Base-by-base conservation (phyloP, 108 stramenopile genomes). In the Aurantiochytrium sp. region DNA sequence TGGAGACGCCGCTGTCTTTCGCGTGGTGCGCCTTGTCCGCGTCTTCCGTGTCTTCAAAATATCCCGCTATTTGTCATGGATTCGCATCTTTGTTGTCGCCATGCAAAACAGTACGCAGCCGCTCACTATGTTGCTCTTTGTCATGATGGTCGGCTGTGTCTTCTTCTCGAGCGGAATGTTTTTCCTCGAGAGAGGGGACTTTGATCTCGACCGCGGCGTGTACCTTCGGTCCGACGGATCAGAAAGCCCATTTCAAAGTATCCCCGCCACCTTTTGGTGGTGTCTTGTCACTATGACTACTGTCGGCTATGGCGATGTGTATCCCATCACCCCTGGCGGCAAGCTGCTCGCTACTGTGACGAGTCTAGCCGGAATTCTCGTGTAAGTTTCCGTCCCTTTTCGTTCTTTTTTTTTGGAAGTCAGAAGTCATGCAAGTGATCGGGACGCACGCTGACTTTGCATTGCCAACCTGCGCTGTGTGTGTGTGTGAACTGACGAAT, bases 21-120 rank as follows among this genome's bases (percentile, higher is more conserved):
- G 89, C 14, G 69, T 91, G 18, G 42, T 91, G 47, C 89, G 91
- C 0, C 73, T 91, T 8, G 89, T 90, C 44, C 91, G 91, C 12
- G 60, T 91, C 10, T 59, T 88, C 23, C 89, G 91, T 5, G 71
- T 90, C 42, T 89, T 91, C 87, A 87, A 88, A 45, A 87, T 91
- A 43, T 60, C 88, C 0, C 42, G 88, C 14, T 88, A 88, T 51
- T 21, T 88, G 43, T 51, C 64, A 23, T 88, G 88, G 88, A 60
- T 88, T 29, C 42, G 44, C 1, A 69, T 69, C 28, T 88, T 88
- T 25, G 19, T 60, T 0, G 45, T 58, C 5, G 88, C 88, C 5
- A 64, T 88, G 60, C 59, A 5, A 5, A 45, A 64, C 0, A 47
- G 44, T 25, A n/a, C 12, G 49, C 88, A 88, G 42, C 88, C 88